phyloP scores from a whole-genome alignment of 495 filamentous ascomycete genomes.

The Penicillium tannophilum region DNA sequence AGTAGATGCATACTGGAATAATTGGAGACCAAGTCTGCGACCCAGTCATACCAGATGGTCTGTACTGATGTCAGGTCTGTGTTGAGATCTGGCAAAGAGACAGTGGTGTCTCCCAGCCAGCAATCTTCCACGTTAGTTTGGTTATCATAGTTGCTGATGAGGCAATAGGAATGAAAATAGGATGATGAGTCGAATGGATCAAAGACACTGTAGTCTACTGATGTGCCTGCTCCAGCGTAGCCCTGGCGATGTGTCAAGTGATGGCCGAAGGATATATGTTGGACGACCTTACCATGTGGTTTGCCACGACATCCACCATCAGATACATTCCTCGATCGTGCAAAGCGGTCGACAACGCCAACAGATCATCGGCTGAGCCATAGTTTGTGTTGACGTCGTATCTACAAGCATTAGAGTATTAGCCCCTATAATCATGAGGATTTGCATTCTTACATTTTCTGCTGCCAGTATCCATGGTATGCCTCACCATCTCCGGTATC shows the following conservation, averaged over 20 bases:
- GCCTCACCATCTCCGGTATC: conserved; percentile 55
- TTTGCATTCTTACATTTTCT: conserved; percentile 51
- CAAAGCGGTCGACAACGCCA: conserved; percentile 57
- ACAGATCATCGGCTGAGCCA: conserved; percentile 64
- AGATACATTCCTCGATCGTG: conserved; percentile 69
- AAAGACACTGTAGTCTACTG: conserved; percentile 64
- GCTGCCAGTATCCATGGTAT: conserved; percentile 80
- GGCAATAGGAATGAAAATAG: conserved; percentile 70
- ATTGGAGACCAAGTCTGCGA: conserved; percentile 59
- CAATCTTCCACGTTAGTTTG: conserved; percentile 54
- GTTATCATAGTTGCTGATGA: conserved; percentile 64
- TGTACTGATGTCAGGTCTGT: conserved; percentile 61
- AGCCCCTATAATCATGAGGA: background rate
- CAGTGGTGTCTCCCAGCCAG: conserved; percentile 64
- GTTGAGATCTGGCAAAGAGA: conserved; percentile 68
- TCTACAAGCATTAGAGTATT: conserved; percentile 22
- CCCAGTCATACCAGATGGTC: conserved; percentile 65
- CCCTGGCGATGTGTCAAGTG: conserved; percentile 56
- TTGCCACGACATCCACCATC: conserved; percentile 82
- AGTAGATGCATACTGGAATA: conserved; percentile 55
- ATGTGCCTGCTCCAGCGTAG: conserved; percentile 54
- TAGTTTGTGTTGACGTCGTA: conserved; percentile 65
- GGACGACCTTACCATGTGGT: conserved; percentile 62
- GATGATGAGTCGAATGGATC: conserved; percentile 63
- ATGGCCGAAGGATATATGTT: conserved; percentile 39